Base-by-base conservation (phyloP, 768 basidiomycete genomes). In the Calocybe indica region DNA sequence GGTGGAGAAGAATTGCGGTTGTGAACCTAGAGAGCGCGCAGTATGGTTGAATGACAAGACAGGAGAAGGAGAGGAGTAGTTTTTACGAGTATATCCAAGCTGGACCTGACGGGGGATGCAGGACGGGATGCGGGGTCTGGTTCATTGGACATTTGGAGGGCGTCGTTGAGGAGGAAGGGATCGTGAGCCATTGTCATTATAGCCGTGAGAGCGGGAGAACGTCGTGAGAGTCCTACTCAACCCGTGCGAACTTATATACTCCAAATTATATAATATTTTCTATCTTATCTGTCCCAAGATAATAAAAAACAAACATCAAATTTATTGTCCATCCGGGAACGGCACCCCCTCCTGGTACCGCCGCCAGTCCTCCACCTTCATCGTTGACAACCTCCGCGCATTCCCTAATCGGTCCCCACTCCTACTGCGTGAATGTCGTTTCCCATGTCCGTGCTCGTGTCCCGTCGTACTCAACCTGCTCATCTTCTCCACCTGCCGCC, bases 281-380 rank as follows among this genome's bases (percentile, higher is more conserved):
- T 43, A 29, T 37, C 36, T 37, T 14, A 35, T 45, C 32, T 32
- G 44, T 45, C 36, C 45, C 49, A 50, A 50, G 45, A 37, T 36
- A 41, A 10, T 13, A n/a, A 45, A 29, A 29, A 12, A 12, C 35
- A n/a, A 13, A 31, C 48, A 50, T 39, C 5, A 35, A 44, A 36
- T 41, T 28, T 36, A 34, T 22, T 44, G 37, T 40, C 68, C 60
- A 49, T 73, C 70, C 31, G 83, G 83, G 63, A 85, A 85, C 14
- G 83, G 83, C 42, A 85, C 79, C 39, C 79, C 75, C 45, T 79
- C 71, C 60, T 90, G 88, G 56, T 82, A 75, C 53, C 78, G 76
- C 63, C 88, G 83, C 88, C 89, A 91, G 60, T 89, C 88, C 62
- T 89, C 85, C 36, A 91, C 88, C 61, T 89, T 88, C 71, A 90